These are phyloP conservation scores for Russula vinacea DNA, from an alignment of 768 basidiomycete species.

Conservation along the genomic window DNA sequence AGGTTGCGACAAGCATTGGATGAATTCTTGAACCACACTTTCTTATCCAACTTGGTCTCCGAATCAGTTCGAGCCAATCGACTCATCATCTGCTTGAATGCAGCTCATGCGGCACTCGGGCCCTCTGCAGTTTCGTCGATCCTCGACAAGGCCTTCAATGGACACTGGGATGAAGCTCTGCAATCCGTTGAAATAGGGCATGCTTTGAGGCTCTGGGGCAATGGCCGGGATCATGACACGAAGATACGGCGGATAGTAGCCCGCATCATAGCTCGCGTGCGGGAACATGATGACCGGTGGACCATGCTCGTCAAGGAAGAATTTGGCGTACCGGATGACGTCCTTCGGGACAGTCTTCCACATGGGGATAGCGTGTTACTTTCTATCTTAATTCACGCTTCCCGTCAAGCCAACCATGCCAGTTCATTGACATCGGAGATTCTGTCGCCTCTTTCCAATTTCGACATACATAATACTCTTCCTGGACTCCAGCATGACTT, in stretches of 20 bases:
- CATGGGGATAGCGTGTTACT: slow-evolving; percentile 8
- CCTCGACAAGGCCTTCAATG: not conserved
- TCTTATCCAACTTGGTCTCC: not conserved
- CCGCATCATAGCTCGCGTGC: not conserved
- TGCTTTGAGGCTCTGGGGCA: not conserved
- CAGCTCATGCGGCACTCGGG: not conserved
- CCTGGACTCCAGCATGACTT: not conserved
- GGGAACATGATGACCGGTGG: slow-evolving; percentile 1
- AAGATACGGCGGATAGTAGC: not conserved
- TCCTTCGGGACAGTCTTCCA: not conserved
- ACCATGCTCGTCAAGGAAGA: not conserved
- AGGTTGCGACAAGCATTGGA: not conserved
- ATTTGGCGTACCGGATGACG: not conserved
- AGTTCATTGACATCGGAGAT: not conserved
- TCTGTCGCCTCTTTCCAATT: not conserved
- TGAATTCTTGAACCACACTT: not conserved
- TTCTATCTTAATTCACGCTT: not conserved
- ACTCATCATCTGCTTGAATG: slow-evolving; percentile 2
- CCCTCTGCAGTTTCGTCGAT: not conserved
- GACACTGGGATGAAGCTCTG: not conserved
- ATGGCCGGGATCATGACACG: not conserved
- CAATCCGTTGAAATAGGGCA: slow-evolving; percentile 1
- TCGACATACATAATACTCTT: not conserved
- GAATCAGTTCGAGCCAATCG: not conserved
- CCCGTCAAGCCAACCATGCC: not conserved